Evolutionary conservation across 768 basidiomycete genomes (phyloP).

Genomic region (Boletus bicolor): DNA sequence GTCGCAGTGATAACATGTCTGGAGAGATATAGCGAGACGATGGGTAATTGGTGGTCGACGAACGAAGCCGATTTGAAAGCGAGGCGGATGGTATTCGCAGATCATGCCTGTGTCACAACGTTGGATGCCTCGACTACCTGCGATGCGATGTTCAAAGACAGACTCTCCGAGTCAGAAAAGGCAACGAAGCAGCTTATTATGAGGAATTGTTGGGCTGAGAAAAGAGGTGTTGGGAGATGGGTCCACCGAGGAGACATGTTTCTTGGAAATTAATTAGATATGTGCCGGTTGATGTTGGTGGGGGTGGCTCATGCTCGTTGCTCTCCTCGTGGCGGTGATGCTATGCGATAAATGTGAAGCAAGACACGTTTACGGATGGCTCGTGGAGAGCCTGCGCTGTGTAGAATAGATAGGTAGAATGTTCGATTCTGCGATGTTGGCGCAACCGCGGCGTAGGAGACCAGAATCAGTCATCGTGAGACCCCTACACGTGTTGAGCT

Average conservation of each 20-base stretch:
- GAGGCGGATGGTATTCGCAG: slow-evolving; percentile 35
- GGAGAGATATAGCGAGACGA: slow-evolving; percentile 30
- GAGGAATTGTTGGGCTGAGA: slow-evolving; percentile 29
- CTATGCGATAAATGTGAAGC: neutral
- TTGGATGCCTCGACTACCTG: slow-evolving; percentile 16
- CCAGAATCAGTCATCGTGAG: neutral
- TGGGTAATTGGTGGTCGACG: slow-evolving; percentile 39
- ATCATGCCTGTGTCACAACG: slow-evolving; percentile 41
- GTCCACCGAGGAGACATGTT: slow-evolving; percentile 25
- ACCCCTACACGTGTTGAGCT: slow-evolving; percentile 21
- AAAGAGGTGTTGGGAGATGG: slow-evolving; percentile 22
- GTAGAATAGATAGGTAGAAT: slow-evolving; percentile 20
- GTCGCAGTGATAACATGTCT: slow-evolving; percentile 30
- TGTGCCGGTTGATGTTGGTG: slow-evolving; percentile 10
- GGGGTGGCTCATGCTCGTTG: slow-evolving; percentile 3
- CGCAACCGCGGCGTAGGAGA: slow-evolving; percentile 5
- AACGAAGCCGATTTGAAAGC: slow-evolving; percentile 34
- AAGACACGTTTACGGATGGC: neutral
- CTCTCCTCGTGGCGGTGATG: neutral
- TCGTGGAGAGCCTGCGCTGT: slow-evolving; percentile 2
- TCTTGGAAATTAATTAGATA: slow-evolving; percentile 26
- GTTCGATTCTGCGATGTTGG: slow-evolving; percentile 10
- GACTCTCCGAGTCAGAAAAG: slow-evolving; percentile 22
- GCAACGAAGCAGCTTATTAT: slow-evolving; percentile 22
- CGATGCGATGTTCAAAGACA: slow-evolving; percentile 22